Base-by-base conservation (phyloP, 208 protist species). In the Trypanosoma melophagium region DNA sequence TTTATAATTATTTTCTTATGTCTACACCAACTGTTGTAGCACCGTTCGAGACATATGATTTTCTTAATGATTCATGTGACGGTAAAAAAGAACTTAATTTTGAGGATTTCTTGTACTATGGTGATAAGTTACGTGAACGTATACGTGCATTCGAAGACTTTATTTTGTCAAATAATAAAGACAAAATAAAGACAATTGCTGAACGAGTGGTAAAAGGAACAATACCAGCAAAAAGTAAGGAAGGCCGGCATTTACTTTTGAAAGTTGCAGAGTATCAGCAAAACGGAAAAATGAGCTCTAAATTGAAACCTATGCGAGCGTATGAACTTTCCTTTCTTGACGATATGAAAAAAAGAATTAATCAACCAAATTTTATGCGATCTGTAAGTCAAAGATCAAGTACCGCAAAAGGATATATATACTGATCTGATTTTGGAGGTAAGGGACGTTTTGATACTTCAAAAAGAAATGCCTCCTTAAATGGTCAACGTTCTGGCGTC, bases 311-410 rank as follows among this genome's bases (percentile, higher is more conserved):
- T 0, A 68, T 91, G 44, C 77, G 85, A 53, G 54, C 88, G n/a
- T 91, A 91, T 67, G 88, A 91, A 64, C 58, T 80, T n/a, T 28
- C 77, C 16, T 94, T 91, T 59, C 66, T 94, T 0, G 69, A 77
- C 3, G 69, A 83, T 28, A 31, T 16, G 24, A 5, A 57, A 24
- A 38, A 67, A 22, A 57, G 38, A 45, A 35, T 28, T 7, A 9
- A 63, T n/a, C 16, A 31, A n/a, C n/a, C n/a, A n/a, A n/a, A n/a
- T n/a, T n/a, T n/a, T n/a, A n/a, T n/a, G n/a, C n/a, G n/a, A n/a
- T n/a, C n/a, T n/a, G n/a, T n/a, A n/a, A n/a, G n/a, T n/a, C n/a
- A n/a, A n/a, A n/a, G n/a, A n/a, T n/a, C n/a, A n/a, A n/a, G n/a
- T n/a, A n/a, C n/a, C n/a, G n/a, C n/a, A n/a, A n/a, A n/a, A n/a